Evolutionary conservation across 179 eudicot species (phyloP), one percentile per base, ranked within the genome.

Genomic region (Gypsophila paniculata): DNA sequence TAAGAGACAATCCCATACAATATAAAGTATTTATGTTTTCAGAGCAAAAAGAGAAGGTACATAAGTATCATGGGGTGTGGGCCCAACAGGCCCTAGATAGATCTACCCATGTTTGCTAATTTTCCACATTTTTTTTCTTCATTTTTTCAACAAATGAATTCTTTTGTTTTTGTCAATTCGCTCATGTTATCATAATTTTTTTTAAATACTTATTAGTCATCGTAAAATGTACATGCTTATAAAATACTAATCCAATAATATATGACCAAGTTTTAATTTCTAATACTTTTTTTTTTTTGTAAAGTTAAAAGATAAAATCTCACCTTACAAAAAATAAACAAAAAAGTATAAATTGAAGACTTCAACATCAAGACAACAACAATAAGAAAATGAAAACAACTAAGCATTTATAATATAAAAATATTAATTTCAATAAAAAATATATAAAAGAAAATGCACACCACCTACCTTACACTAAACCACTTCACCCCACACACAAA

Each of bases 401-500:
- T 66, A 23, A 17, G 21, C 61, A 63, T 34, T 63, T 63, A 7
- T 5, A 34, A 63, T 42, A 42, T 9, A 23, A 3, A 32, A 21
- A 62, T 15, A 38, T 3, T 25, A 42, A 46, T 67, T 70, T 29
- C 34, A 29, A 46, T 58, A 2, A 15, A 10, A 21, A 21, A 19
- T 42, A 60, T 72, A 71, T 59, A 77, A 71, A 48, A 11, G 63
- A 77, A 77, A 62, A 64, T 70, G 51, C 66, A 42, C 69, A 74
- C 72, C 68, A 75, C 74, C 81, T 64, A 74, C 81, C 81, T 78
- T 74, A 70, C 76, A 55, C 44, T 75, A 49, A 74, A 65, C 69
- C 78, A 69, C 72, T 70, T 11, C 78, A 51, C 62, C 52, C 58
- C 68, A 67, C 68, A 46, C 68, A 46, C 21, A 21, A 25, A 29